Conservation (phyloP, 768 basidiomycete species). For the Tubosaeta brunneosetosa region DNA sequence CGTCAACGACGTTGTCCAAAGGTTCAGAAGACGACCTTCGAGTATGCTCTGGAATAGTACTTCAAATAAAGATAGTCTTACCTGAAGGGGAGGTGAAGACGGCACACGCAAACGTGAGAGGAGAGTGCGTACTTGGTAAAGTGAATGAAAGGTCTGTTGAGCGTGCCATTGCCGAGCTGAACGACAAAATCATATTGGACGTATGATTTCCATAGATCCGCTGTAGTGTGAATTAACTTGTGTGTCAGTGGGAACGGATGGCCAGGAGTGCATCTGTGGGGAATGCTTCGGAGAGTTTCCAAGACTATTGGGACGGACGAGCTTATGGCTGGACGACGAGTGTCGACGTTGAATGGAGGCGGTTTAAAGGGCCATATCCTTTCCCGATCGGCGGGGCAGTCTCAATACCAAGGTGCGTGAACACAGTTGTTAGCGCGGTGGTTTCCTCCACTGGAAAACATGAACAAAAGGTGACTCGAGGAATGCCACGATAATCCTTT, state of each 20-base stretch:
- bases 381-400: conserved; percentile 62
- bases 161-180: conserved; percentile 67
- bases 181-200: conserved; percentile 83
- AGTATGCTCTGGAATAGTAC: conserved; percentile 82
- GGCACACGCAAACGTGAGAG: background rate
- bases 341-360: conserved; percentile 56
- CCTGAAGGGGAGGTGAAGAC: conserved; percentile 32
- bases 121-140: conserved; percentile 67
- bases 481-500: conserved; percentile 20
- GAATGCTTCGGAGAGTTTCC: background rate
- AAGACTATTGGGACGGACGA: background rate
- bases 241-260: conserved; percentile 69
- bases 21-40: conserved; percentile 35
- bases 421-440: conserved; percentile 54
- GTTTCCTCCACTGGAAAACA: conserved; percentile 50
- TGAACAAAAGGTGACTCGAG: background rate
- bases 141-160: conserved; percentile 62
- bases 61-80: conserved; percentile 80
- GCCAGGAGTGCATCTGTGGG: conserved; percentile 46
- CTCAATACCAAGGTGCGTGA: conserved; percentile 70
- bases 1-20: background rate
- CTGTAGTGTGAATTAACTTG: conserved; percentile 55
- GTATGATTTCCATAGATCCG: conserved; percentile 62
- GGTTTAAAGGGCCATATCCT: conserved; percentile 85
- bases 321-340: conserved; percentile 55